These are phyloP conservation scores for Orbilia blumenaviensis DNA, from an alignment of 2,329 filamentous ascomycete species.

Conservation along the genomic window DNA sequence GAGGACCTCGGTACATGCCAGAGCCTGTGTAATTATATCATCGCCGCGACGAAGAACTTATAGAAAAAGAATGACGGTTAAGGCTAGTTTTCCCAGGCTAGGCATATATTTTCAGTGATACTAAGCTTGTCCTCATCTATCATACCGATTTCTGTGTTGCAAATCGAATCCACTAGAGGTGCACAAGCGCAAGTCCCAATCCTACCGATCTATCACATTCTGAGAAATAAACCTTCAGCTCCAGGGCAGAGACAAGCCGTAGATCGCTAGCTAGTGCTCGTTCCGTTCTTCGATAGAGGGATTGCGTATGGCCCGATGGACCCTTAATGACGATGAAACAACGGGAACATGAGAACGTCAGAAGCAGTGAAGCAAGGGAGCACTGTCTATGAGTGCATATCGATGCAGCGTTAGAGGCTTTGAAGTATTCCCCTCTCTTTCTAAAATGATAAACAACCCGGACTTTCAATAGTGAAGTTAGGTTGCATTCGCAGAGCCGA, in stretches of 20 bases:
- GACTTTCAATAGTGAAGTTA: conserved; percentile 12
- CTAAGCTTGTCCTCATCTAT: conserved; percentile 8
- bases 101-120: conserved; percentile 29
- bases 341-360: conserved; percentile 49
- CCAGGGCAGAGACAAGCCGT: conserved; percentile 2
- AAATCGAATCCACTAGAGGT: conserved; percentile 8
- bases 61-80: conserved; percentile 5
- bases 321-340: conserved; percentile 53
- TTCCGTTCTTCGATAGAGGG: conserved; percentile 48
- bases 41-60: neutral
- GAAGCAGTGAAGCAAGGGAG: conserved; percentile 51
- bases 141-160: conserved; percentile 29
- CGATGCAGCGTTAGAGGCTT: conserved; percentile 32
- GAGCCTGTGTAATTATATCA: conserved; percentile 22
- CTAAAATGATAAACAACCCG: conserved; percentile 34
- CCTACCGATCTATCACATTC: conserved; percentile 48
- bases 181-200: conserved; percentile 32
- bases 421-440: conserved; percentile 49
- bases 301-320: conserved; percentile 44
- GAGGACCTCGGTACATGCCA: conserved; percentile 14
- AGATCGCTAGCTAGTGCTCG: conserved; percentile 29
- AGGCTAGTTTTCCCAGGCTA: neutral
- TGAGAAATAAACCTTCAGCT: conserved; percentile 45
- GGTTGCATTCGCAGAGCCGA: conserved; percentile 23
- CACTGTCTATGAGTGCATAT: conserved; percentile 45